Conservation (phyloP, 129 eudicot genomes). For the Lactuca saligna region DNA sequence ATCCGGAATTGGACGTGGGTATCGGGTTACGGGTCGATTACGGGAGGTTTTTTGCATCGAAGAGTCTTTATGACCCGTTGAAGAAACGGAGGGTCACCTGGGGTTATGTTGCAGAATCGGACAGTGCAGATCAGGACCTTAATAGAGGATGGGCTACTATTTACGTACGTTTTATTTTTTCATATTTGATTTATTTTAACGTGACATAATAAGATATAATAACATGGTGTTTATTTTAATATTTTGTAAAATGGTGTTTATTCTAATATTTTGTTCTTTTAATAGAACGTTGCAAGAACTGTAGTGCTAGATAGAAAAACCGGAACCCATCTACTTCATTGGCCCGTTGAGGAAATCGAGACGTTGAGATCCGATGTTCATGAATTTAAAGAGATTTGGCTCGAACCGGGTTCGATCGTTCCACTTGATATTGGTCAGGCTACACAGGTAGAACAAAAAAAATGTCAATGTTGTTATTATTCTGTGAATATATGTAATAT, state of each 20-base stretch:
- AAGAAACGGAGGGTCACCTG: constrained; percentile 66
- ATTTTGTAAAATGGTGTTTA: no score
- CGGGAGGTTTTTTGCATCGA: constrained; percentile 81
- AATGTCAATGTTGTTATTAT: neutral
- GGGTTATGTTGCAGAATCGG: constrained; percentile 88
- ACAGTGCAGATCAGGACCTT: constrained; percentile 50
- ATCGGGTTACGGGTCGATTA: constrained; percentile 79
- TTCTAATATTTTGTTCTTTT: neutral
- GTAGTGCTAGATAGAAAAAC: constrained; percentile 72
- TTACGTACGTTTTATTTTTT: constrained; percentile 43
- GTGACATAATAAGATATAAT: neutral
- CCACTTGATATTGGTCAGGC: constrained; percentile 54
- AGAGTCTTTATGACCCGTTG: constrained; percentile 68
- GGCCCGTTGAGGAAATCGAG: constrained; percentile 92
- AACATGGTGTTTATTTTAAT: neutral
- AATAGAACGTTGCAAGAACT: constrained; percentile 73
- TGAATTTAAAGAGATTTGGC: constrained; percentile 42
- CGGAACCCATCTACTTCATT: constrained; percentile 70
- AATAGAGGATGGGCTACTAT: constrained; percentile 82
- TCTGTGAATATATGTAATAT: neutral
- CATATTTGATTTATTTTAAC: neutral
- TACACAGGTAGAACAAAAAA: constrained; percentile 56
- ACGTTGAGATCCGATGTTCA: constrained; percentile 42
- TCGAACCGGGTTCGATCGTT: constrained; percentile 66
- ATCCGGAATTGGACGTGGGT: constrained; percentile 79